A percentile compares a stretch with the other conserved stretches of the same genome.
phyloP scores from a whole-genome alignment of 345 rosid species.

The Eutrema japonicum region DNA sequence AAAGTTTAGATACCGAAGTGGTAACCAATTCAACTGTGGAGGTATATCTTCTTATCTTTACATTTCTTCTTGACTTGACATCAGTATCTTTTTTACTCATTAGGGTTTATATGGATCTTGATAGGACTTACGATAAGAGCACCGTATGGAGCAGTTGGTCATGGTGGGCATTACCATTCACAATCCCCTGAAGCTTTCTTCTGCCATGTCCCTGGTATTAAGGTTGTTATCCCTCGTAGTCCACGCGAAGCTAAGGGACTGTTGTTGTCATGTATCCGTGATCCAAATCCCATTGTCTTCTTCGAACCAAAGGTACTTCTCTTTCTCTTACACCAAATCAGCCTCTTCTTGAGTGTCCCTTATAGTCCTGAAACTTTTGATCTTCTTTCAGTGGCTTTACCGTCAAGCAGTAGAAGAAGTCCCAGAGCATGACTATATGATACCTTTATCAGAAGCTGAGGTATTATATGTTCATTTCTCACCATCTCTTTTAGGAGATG shows the following conservation, averaged over 20 bases:
- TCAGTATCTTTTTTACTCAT: conserved; percentile 20
- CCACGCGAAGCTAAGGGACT: conserved; percentile 90
- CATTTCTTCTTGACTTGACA: background rate
- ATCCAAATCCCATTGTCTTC: conserved; percentile 84
- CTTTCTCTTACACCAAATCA: conserved; percentile 1
- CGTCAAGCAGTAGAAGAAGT: conserved; percentile 90
- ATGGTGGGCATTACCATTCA: conserved; percentile 91
- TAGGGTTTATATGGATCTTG: conserved; percentile 15
- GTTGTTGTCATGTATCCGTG: conserved; percentile 74
- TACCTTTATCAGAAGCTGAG: conserved; percentile 93
- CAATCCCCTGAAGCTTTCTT: conserved; percentile 98
- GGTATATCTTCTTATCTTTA: conserved; percentile 47
- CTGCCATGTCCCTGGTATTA: conserved; percentile 94
- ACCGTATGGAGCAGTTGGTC: conserved; percentile 90
- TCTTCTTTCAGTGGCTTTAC: conserved; percentile 72
- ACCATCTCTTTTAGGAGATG: background rate
- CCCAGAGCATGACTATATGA: conserved; percentile 86
- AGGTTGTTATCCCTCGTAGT: conserved; percentile 93
- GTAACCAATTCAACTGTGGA: conserved; percentile 90
- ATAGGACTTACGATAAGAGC: conserved; percentile 86
- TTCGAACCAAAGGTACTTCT: conserved; percentile 82
- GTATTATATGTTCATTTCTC: conserved; percentile 39
- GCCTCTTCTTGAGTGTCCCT: background rate
- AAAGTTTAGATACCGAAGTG: conserved; percentile 94
- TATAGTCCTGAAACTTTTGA: background rate